Evolutionary conservation across 2,329 filamentous ascomycete genomes (phyloP).

Genomic region (Dactylella cylindrospora): DNA sequence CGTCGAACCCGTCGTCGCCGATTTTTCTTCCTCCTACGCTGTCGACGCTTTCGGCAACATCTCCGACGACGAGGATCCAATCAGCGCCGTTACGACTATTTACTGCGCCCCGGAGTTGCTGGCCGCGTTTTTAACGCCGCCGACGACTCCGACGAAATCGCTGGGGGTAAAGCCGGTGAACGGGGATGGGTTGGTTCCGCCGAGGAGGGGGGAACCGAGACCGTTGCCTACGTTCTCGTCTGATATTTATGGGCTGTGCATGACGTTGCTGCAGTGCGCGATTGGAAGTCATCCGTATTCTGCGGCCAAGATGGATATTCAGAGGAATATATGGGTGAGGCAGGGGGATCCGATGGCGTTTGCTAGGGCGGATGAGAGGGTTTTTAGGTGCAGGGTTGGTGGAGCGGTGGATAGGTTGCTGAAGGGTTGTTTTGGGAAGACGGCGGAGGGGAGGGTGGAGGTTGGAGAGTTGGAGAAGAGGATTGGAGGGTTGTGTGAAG

Average conservation of each 20-base stretch:
- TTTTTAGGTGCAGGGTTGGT: conserved; percentile 39
- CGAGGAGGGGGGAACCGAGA: conserved; percentile 17
- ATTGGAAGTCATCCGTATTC: conserved; percentile 48
- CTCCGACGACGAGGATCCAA: conserved; percentile 42
- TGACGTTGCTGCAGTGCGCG: conserved; percentile 47
- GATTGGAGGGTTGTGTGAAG: conserved; percentile 11
- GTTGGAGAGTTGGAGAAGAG: conserved; percentile 17
- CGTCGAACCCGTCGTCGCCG: conserved; percentile 45
- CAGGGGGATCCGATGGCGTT: conserved; percentile 48
- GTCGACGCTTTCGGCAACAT: conserved; percentile 14
- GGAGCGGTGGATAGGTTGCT: conserved; percentile 45
- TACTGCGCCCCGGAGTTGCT: conserved; percentile 48
- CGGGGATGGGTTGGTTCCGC: not conserved
- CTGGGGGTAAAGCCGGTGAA: not conserved
- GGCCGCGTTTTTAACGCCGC: conserved; percentile 42
- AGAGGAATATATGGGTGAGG: conserved; percentile 46
- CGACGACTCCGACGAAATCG: conserved; percentile 33
- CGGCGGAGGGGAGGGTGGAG: conserved; percentile 35
- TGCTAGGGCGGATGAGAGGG: conserved; percentile 46
- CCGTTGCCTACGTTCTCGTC: conserved; percentile 46
- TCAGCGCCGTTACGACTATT: conserved; percentile 46
- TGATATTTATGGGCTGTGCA: conserved; percentile 46
- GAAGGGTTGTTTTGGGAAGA: conserved; percentile 48
- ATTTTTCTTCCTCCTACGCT: conserved; percentile 47
- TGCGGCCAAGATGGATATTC: conserved; percentile 43